Base-by-base conservation (phyloP, 2,329 filamentous ascomycete species). In the Sporothrix variecibatus region DNA sequence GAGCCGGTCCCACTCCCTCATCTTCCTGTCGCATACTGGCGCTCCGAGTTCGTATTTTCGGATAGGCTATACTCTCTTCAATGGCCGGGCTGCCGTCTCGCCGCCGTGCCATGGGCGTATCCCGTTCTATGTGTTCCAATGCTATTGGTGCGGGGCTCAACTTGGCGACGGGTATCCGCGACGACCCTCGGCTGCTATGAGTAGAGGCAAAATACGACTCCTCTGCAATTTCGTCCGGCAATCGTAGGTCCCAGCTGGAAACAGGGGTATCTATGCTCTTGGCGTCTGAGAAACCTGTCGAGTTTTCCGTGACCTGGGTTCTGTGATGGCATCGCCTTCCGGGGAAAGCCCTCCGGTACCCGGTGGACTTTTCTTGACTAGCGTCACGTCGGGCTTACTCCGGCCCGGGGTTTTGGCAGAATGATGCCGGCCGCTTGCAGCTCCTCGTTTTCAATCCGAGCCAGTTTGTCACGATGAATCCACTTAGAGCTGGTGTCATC, bases 101-200 rank as follows among this genome's bases (percentile, higher is more conserved):
- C 77, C 87, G 89, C 73, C 94, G 89, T 72, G 87, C 84, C 62
- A 92, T 85, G 28, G 90, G 90, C 31, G 89, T 90, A 78, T 94
- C 92, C 76, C 94, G 89, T 77, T 95, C 94, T 64, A 94, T 85
- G 76, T 91, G 89, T 69, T 92, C 89, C 71, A 88, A 82, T 1
- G 93, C 89, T 74, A 97, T 91, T 12, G 94, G 94, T 26, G 90
- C 88, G 1, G 93, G 92, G 80, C 94, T 97, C 17, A 88, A 85
- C 78, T 94, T 95, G 40, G 94, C 91, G 51, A 98, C 87, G 0
- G 96, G 96, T 80, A 99, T 98, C 72, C 94, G 91, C 62, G 95
- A 97, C 84, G 83, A 89, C 84, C 86, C 88, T 83, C 87, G 92
- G 79, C 81, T 87, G 76, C 81, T 84, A 77, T 78, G 88, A 82